Evolutionary conservation across 163 green algal genomes (phyloP), one percentile per base, ranked within the genome.

Genomic region (Scenedesmus sp.): DNA sequence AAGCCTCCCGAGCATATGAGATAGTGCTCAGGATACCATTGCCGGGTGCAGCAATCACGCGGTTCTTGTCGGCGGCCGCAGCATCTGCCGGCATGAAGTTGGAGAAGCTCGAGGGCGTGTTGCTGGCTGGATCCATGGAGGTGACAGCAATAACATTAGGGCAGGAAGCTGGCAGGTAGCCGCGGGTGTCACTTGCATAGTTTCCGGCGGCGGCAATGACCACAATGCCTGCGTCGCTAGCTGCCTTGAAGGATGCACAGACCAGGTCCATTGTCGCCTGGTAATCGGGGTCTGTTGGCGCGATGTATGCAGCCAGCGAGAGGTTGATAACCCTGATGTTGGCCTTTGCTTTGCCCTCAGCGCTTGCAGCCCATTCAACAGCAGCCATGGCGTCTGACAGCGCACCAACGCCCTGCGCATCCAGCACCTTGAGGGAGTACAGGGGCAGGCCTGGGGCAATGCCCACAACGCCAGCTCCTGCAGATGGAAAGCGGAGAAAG

Each of bases 261-360:
- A 90, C 54, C 2, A 34, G 18, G 3, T 26, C 20, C 34, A 90
- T 1, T 6, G 74, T 82, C 4, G 64, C 57, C 7, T 84, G 26
- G 67, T 90, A 84, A 34, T 81, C 74, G 7, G 66, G 26, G 52
- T 60, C 57, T 16, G 86, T 26, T 15, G 86, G 67, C 26, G 64
- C 18, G 16, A 90, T 13, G 23, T 74, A 73, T 4, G 67, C 66
- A 0, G 66, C 86, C 34, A 90, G 67, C 9, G 54, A 74, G 1
- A 90, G 67, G 86, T 90, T 90, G 3, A 90, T 90, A 0, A 90
- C 86, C 66, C 55, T 62, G 55, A 90, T 90, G 34, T 23, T 18
- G 10, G 66, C 67, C 70, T 52, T 79, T 10, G 86, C 67, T 34
- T 74, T 57, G 67, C 86, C 86, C 16, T 84, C 67, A 9, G 67